These are phyloP conservation scores for Trichoderma lentiforme DNA, from an alignment of 2,329 filamentous ascomycete genomes.

Conservation along the genomic window DNA sequence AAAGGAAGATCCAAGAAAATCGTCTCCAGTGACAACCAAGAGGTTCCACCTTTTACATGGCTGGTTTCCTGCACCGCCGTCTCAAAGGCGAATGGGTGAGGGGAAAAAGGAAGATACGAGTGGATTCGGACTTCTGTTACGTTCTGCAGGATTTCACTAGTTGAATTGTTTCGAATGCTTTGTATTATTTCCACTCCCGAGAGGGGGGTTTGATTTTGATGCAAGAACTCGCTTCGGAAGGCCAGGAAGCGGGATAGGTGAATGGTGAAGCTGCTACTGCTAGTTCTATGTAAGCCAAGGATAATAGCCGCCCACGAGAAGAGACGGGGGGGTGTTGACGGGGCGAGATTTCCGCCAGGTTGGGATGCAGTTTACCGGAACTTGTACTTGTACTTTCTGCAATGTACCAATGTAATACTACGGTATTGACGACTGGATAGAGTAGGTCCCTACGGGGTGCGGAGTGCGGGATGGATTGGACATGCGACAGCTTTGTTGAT, in stretches of 20 bases:
- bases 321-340: not conserved
- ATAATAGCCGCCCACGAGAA: not conserved
- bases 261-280: not conserved
- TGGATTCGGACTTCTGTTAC: not conserved
- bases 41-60: not conserved
- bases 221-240: not conserved
- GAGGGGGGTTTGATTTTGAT: not conserved
- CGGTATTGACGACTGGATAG: not conserved
- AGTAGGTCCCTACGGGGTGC: not conserved
- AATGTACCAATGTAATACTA: not conserved
- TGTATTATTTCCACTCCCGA: not conserved
- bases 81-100: not conserved
- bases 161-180: not conserved
- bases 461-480: no score
- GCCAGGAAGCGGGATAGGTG: not conserved
- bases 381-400: not conserved
- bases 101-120: not conserved
- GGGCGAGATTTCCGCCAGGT: not conserved
- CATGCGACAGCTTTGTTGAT: no score
- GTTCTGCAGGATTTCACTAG: not conserved
- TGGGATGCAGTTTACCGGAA: not conserved
- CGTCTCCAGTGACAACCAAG: not conserved
- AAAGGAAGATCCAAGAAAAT: not conserved
- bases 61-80: not conserved
- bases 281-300: not conserved